Evolutionary conservation across 2,329 filamentous ascomycete species (phyloP), one percentile per base, ranked within the genome.

Genomic region (Penicillium sp.): DNA sequence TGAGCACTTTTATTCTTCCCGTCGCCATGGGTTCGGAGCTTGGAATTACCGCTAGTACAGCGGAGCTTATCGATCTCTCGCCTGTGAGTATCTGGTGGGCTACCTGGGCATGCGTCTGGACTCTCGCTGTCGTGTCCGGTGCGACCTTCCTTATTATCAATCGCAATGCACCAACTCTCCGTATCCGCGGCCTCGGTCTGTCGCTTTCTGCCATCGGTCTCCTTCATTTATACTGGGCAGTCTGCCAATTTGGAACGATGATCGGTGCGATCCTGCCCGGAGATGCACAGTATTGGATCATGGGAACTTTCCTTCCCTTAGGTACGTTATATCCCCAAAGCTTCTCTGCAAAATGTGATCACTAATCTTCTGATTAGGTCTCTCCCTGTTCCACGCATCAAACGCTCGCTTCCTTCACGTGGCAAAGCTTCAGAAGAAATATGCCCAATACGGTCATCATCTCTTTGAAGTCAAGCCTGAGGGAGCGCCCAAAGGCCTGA

Each of bases 371-470:
- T 4, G 14, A 19, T 13, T 21, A 49, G 86, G 87, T 27, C 85
- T 89, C 54, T 86, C 85, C 6, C 73, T 89, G 7, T 88, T 88
- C 67, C 86, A 89, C 66, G 86, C 84, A 25, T 83, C 83, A 58
- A 87, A 88, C 68, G 81, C 78, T 64, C 83, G 84, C 54, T 84
- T 88, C 52, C 78, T 87, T 19, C 77, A 85, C 62, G 77, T 87
- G 53, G 84, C 84, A 49, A 80, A 79, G 60, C 77, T 80, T 26
- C 85, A 88, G 69, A 76, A 74, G 62, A 78, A 75, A 61, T 78
- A 79, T 51, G 75, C 75, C 31, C 62, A 64, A 13, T 59, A 39
- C 16, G 47, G 51, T 19, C 49, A 53, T 26, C 29, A 33, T 13
- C 56, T 58, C 10, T 35, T 31, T 31, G 29, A 37, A 3, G 11